Percentiles rank a stretch among this genome's conserved stretches.
These are phyloP conservation scores for Gryganskiella cystojenkinii DNA, from an alignment of 192 early-diverging fungal genomes.

Conservation along the genomic window DNA sequence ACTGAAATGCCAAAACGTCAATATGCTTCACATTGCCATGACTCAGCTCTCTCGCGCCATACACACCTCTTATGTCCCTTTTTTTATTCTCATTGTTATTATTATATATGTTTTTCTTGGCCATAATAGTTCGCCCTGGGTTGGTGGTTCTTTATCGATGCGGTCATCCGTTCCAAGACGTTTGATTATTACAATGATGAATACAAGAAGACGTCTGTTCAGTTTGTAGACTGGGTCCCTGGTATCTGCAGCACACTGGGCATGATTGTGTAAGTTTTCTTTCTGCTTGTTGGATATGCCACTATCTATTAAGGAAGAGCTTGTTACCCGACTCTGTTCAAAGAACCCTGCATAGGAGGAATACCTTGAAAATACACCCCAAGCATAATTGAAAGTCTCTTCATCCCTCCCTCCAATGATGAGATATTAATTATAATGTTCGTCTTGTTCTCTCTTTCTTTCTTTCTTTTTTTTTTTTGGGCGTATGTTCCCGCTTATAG, in stretches of 20 bases:
- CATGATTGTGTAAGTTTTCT: constrained; percentile 64
- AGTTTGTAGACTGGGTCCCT: constrained; percentile 71
- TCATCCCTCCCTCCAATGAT: too few species aligned
- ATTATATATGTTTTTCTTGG: neutral
- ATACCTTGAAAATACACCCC: neutral
- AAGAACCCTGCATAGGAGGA: neutral
- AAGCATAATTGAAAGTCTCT: neutral
- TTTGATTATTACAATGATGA: constrained; percentile 14
- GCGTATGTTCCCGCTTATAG: too few species aligned
- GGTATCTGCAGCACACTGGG: constrained; percentile 66
- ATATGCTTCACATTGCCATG: too few species aligned
- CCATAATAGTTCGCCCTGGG: constrained; percentile 63
- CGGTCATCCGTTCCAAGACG: constrained; percentile 54
- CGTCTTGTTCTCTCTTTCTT: too few species aligned
- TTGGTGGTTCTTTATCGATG: constrained; percentile 75
- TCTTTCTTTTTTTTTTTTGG: too few species aligned
- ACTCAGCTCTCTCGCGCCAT: too few species aligned
- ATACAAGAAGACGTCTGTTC: constrained; percentile 34
- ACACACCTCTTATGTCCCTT: constrained; percentile 13
- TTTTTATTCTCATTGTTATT: neutral
- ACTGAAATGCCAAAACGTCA: too few species aligned
- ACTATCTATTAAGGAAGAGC: too few species aligned
- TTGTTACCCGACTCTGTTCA: too few species aligned
- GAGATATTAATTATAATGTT: too few species aligned
- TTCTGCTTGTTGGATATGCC: too few species aligned